Evolutionary conservation across 257 asterid species (phyloP), one percentile per base, ranked within the genome.

Genomic region (Lavandula angustifolia): DNA sequence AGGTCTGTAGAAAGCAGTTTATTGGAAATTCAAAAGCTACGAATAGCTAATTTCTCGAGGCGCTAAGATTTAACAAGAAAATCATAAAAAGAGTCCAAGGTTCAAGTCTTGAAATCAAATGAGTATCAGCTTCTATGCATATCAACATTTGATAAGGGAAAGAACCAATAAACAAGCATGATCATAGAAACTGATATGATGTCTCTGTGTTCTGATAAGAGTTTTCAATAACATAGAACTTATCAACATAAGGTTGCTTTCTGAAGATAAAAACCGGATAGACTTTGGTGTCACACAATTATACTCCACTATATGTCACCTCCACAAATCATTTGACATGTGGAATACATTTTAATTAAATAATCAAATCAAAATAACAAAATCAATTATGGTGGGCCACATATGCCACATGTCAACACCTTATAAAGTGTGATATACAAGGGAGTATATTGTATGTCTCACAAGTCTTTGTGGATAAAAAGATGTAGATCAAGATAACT

Each of bases 1-100:
- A 79, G 76, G 72, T 79, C 83, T 78, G 80, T 40, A 11, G 50
- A 76, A 38, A 41, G 57, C 52, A 38, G 53, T 53, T 29, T 13
- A 40, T 18, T 62, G 57, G 55, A 54, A 56, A n/a, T 22, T 22
- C 16, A 16, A 63, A 32, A 53, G 35, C 31, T 22, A 48, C 42
- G 29, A 3, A 32, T 17, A 64, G 58, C 11, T 50, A 71, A 47
- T 38, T 54, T 6, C 18, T 12, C 1, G 33, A 9, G 54, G 60
- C 33, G n/a, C 54, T 9, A 11, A 34, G 43, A 38, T 51, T n/a
- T 51, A 12, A 40, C 51, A 31, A 17, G 37, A 42, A 46, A 34
- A 61, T 35, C 66, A 56, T 41, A 17, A 68, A 27, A 58, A 33
- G 48, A 33, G 46, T 11, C 41, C 7, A 60, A 7, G 27, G 52